Conservation (phyloP, 2,329 filamentous ascomycete genomes). For the Pseudopithomyces maydicus region DNA sequence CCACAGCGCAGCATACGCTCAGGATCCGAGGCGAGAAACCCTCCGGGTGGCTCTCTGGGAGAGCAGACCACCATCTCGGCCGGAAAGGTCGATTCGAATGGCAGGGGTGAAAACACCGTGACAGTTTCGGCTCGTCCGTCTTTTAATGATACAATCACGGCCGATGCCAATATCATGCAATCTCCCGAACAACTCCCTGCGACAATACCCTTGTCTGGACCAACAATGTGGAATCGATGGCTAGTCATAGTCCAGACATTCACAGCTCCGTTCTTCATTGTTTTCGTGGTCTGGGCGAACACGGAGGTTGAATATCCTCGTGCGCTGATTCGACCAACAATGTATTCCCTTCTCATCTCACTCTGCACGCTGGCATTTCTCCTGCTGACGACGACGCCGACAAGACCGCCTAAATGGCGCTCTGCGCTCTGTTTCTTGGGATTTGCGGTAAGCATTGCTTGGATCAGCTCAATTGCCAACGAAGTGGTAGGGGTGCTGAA, state of each 20-base stretch:
- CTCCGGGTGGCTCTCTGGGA: conserved; percentile 13
- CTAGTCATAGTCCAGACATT: conserved; percentile 84
- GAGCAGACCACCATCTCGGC: conserved; percentile 5
- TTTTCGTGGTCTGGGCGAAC: conserved; percentile 76
- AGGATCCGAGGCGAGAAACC: conserved; percentile 25
- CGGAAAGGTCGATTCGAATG: conserved; percentile 4
- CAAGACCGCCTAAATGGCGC: conserved; percentile 73
- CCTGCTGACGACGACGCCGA: conserved; percentile 69
- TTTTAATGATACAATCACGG: conserved; percentile 36
- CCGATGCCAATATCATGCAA: conserved; percentile 39
- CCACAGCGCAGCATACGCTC: conserved; percentile 27
- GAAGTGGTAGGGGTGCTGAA: conserved; percentile 97
- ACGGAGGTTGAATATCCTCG: conserved; percentile 60
- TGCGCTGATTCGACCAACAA: conserved; percentile 63
- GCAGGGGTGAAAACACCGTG: conserved; percentile 10
- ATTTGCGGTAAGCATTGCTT: conserved; percentile 88
- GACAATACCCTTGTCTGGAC: conserved; percentile 21
- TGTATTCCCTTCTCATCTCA: conserved; percentile 59
- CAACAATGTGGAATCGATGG: conserved; percentile 85
- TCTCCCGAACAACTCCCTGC: conserved; percentile 42
- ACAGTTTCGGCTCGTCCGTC: conserved; percentile 29
- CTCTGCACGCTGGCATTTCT: conserved; percentile 69
- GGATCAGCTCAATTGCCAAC: conserved; percentile 94
- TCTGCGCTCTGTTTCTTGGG: conserved; percentile 84
- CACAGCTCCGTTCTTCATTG: conserved; percentile 82